These are phyloP conservation scores for Puccinia polysora DNA, from an alignment of 1,284 basidiomycete genomes.

Conservation along the genomic window DNA sequence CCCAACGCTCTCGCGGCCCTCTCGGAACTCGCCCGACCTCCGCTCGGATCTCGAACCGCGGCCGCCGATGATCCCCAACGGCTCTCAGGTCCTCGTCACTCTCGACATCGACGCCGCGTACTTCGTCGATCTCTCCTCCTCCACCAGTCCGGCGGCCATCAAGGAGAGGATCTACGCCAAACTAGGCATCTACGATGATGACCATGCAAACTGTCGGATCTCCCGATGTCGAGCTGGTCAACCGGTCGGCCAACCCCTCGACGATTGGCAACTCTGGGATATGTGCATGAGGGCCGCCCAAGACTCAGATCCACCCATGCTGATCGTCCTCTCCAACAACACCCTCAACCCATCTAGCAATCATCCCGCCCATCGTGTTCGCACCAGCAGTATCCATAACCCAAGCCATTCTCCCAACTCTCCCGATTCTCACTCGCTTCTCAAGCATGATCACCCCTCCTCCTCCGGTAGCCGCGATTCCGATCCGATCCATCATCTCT, in stretches of 20 bases:
- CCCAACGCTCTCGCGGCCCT: background rate
- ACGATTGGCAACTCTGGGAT: slow-evolving; percentile 44
- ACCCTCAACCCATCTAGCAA: background rate
- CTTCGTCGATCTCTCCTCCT: slow-evolving; percentile 42
- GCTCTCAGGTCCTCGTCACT: slow-evolving; percentile 43
- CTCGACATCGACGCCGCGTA: slow-evolving; percentile 42
- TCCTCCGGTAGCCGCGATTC: slow-evolving; percentile 33
- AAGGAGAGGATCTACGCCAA: slow-evolving; percentile 44
- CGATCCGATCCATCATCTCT: slow-evolving; percentile 17
- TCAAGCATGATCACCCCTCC: slow-evolving; percentile 15
- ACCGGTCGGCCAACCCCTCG: slow-evolving; percentile 37
- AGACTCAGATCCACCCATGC: slow-evolving; percentile 43
- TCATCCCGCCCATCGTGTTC: background rate
- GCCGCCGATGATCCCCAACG: slow-evolving; percentile 31
- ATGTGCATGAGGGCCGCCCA: slow-evolving; percentile 36
- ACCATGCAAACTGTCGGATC: slow-evolving; percentile 38
- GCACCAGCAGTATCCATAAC: no score
- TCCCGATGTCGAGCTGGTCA: slow-evolving; percentile 38
- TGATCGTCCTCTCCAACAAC: slow-evolving; percentile 29
- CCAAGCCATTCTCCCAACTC: slow-evolving; percentile 37
- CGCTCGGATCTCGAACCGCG: slow-evolving; percentile 6
- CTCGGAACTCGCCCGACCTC: slow-evolving; percentile 14
- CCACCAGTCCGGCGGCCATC: slow-evolving; percentile 42
- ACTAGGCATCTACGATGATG: slow-evolving; percentile 43
- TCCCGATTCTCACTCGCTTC: slow-evolving; percentile 19